Conservation (phyloP, 768 basidiomycete species). For the Amanita exitialis region DNA sequence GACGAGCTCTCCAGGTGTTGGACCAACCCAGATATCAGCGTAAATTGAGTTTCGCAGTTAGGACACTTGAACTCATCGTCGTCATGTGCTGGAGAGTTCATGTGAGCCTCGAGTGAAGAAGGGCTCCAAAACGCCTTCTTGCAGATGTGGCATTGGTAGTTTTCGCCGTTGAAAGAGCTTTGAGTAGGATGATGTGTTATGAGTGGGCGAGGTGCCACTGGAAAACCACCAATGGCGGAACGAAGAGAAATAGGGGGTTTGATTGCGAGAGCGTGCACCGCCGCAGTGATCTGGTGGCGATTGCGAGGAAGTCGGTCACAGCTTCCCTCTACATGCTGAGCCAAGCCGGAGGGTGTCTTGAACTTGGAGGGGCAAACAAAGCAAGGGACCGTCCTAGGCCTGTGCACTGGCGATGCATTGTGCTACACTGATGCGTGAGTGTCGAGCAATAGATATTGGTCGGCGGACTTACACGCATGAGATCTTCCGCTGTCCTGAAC, state of each 20-base stretch:
- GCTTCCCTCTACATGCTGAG: conserved; percentile 30
- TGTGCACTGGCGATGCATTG: background rate
- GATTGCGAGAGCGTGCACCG: conserved; percentile 21
- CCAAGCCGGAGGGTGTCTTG: conserved; percentile 24
- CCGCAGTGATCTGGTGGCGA: conserved; percentile 26
- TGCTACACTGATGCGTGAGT: background rate
- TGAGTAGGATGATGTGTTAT: conserved; percentile 21
- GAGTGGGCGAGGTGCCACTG: conserved; percentile 5
- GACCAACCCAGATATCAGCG: conserved; percentile 28
- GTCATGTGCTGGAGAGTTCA: conserved; percentile 28
- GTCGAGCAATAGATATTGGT: background rate
- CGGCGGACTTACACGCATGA: background rate
- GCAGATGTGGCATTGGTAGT: conserved; percentile 33
- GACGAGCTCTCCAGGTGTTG: conserved; percentile 33
- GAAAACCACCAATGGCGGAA: conserved; percentile 15
- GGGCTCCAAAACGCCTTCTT: conserved; percentile 19
- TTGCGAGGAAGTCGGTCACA: conserved; percentile 20
- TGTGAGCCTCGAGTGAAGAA: conserved; percentile 22
- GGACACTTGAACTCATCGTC: conserved; percentile 33
- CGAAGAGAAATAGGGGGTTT: conserved; percentile 23
- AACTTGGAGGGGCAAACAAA: conserved; percentile 19
- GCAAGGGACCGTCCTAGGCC: background rate
- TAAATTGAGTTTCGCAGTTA: conserved; percentile 24
- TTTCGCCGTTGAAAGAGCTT: conserved; percentile 26
- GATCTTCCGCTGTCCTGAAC: background rate